Evolutionary conservation across 768 basidiomycete genomes (phyloP), one percentile per base, ranked within the genome.

Genomic region (Russula dissimulans): DNA sequence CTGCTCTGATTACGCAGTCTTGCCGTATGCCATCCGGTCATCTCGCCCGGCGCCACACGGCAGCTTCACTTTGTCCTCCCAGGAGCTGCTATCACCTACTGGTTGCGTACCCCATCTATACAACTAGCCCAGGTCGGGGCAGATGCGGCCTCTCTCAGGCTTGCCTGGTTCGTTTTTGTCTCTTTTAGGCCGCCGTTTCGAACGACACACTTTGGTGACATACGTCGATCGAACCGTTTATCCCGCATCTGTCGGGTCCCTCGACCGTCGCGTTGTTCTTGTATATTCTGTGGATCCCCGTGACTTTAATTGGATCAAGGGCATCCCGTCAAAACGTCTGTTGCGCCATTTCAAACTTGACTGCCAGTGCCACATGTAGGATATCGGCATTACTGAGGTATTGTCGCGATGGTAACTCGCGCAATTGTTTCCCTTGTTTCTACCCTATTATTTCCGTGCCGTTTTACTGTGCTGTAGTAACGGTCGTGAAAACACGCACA

Each of bases 21-120:
- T 43, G 22, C 18, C 31, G 34, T 22, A 64, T 64, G 63, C 48
- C 45, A 50, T 66, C 56, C 29, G 64, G 55, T 29, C 84, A 89
- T 69, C 80, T 83, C 1, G 69, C 81, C 57, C 78, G 80, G n/a
- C n/a, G n/a, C n/a, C n/a, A n/a, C n/a, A n/a, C n/a, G n/a, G n/a
- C n/a, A 89, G 74, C 79, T 90, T 68, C 87, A 89, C 69, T 83
- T 90, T 57, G 81, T 89, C 48, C 67, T 89, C 11, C 87, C 89
- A n/a, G 88, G 89, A 12, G 83, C 76, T 2, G 67, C 72, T 44
- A 64, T 84, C 67, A 87, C 87, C 3, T 84, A 83, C 69, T 80
- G 81, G 67, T 74, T 89, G 34, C 77, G 78, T 34, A 84, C 84
- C 12, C 70, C 81, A 39, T 71, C 76, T 44, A 72, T 81, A 26